Percentiles rank a stretch among this genome's conserved stretches.
phyloP scores from a whole-genome alignment of 495 filamentous ascomycete species.

The Xylaria bambusicola region DNA sequence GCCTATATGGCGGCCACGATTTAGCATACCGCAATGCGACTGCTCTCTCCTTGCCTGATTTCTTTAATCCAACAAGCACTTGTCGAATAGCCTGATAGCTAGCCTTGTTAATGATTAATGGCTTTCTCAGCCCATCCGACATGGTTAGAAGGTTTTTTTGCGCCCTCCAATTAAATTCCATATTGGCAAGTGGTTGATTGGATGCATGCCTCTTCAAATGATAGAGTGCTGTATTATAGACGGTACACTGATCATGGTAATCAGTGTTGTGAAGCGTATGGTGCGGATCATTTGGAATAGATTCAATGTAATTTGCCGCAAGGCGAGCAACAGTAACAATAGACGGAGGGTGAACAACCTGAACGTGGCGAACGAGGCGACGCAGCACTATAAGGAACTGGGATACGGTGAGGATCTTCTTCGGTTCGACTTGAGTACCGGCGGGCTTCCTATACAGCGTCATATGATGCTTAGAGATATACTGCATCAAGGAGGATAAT shows the following conservation, averaged over 20 bases:
- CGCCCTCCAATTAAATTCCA: constrained; percentile 48
- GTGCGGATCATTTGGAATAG: constrained; percentile 22
- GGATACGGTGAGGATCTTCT: constrained; percentile 23
- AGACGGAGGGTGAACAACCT: constrained; percentile 35
- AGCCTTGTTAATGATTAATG: constrained; percentile 36
- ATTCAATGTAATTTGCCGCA: constrained; percentile 36
- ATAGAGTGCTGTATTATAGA: constrained; percentile 41
- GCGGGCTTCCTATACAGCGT: neutral
- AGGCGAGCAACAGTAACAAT: constrained; percentile 38
- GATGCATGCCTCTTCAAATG: constrained; percentile 33
- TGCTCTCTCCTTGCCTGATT: constrained; percentile 37
- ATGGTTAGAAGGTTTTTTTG: constrained; percentile 43
- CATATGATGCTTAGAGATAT: constrained; percentile 35
- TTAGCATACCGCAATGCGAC: constrained; percentile 38
- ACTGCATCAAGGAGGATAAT: constrained; percentile 34
- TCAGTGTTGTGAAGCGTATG: constrained; percentile 8
- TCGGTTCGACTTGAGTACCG: neutral
- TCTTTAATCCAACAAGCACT: constrained; percentile 43
- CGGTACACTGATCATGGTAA: constrained; percentile 25
- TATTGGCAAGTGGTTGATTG: constrained; percentile 30
- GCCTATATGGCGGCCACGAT: constrained; percentile 50
- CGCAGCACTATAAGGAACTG: constrained; percentile 37
- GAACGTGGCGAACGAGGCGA: constrained; percentile 36
- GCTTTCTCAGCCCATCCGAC: constrained; percentile 36
- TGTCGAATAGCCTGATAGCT: constrained; percentile 42